A percentile compares a stretch with the other conserved stretches of the same genome.
These are phyloP conservation scores for Papilionanthe hybrid DNA, from an alignment of 116 monocot genomes.

Conservation along the genomic window DNA sequence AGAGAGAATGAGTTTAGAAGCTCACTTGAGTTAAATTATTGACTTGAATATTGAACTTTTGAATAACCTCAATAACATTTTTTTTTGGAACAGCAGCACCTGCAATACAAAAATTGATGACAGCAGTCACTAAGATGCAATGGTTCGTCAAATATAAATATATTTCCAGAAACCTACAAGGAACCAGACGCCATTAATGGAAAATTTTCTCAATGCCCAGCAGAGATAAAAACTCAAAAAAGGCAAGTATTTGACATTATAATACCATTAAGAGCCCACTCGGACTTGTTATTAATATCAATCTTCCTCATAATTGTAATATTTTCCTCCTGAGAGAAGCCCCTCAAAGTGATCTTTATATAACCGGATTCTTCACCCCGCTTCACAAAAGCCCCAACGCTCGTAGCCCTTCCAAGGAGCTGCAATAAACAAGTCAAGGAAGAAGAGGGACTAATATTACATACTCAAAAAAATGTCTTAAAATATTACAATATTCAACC, in stretches of 20 bases:
- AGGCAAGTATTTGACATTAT: neutral
- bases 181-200: neutral
- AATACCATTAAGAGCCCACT: slow-evolving; percentile 90
- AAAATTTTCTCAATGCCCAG: neutral
- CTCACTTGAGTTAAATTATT: slow-evolving; percentile 92
- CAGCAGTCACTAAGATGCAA: neutral
- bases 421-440: slow-evolving; percentile 16
- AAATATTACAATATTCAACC: neutral
- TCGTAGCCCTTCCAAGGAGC: slow-evolving; percentile 96
- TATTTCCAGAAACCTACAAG: neutral
- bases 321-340: slow-evolving; percentile 31
- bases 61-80: slow-evolving; percentile 72
- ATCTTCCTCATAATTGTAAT: slow-evolving; percentile 69
- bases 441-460: neutral
- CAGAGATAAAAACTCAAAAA: neutral
- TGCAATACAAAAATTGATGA: slow-evolving; percentile 19
- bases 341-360: slow-evolving; percentile 67
- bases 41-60: slow-evolving; percentile 96
- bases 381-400: slow-evolving; percentile 91
- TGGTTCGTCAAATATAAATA: neutral
- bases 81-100: slow-evolving; percentile 62
- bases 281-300: slow-evolving; percentile 73
- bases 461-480: neutral
- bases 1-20: neutral
- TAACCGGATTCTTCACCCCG: slow-evolving; percentile 77